Conservation (phyloP, 768 basidiomycete species). For the Mycena filopes region DNA sequence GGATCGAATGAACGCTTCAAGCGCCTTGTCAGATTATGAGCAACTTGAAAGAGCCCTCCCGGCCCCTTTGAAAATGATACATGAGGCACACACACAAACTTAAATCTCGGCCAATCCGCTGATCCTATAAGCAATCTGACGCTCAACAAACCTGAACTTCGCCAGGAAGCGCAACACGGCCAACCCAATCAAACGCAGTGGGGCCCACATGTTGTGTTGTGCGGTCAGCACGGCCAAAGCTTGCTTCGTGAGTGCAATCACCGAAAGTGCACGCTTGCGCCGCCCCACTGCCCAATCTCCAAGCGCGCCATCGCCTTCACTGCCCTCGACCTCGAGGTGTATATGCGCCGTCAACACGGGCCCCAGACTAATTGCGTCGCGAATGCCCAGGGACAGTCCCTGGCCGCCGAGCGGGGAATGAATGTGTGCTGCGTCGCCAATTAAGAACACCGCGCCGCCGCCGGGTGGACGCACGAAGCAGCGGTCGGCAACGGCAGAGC, state of each 20-base stretch:
- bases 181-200: not conserved
- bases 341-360: conserved; percentile 44
- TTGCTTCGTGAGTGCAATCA: conserved; percentile 54
- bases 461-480: conserved; percentile 44
- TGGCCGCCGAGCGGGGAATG: conserved; percentile 67
- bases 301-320: conserved; percentile 46
- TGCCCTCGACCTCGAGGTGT: conserved; percentile 4
- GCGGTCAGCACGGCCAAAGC: conserved; percentile 39
- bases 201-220: not conserved
- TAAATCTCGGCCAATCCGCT: too few species aligned
- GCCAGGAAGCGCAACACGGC: conserved; percentile 8
- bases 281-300: conserved; percentile 48
- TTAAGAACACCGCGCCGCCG: conserved; percentile 30
- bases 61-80: too few species aligned
- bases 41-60: too few species aligned
- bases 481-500: conserved; percentile 54
- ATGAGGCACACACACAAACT: too few species aligned
- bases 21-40: too few species aligned
- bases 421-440: conserved; percentile 63
- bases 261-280: conserved; percentile 50
- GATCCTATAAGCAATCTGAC: conserved; percentile 10
- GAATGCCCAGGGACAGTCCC: conserved; percentile 70
- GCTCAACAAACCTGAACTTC: conserved; percentile 7
- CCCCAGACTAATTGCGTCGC: conserved; percentile 60
- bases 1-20: too few species aligned